Conservation (phyloP, 2,329 filamentous ascomycete species). For the Fusarium miscanthi region DNA sequence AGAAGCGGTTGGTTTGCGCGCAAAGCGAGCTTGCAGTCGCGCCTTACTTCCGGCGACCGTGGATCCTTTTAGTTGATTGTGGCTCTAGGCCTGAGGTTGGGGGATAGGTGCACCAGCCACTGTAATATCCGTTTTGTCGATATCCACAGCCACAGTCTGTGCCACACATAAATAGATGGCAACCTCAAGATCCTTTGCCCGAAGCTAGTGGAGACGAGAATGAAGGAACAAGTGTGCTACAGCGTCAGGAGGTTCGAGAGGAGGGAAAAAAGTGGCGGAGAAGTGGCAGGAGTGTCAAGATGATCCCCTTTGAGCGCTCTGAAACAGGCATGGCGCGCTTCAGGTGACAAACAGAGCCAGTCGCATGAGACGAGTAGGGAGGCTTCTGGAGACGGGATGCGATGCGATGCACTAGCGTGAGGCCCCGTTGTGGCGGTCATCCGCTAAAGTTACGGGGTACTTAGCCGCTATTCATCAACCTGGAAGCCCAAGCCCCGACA, state of each 20-base stretch:
- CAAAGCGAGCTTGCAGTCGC: conserved; percentile 21
- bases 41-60: neutral
- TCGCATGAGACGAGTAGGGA: conserved; percentile 26
- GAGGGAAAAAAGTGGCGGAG: neutral
- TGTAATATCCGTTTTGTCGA: neutral
- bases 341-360: conserved; percentile 39
- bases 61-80: conserved; percentile 18
- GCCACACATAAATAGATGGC: conserved; percentile 3
- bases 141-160: conserved; percentile 2
- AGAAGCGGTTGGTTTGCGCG: conserved; percentile 22
- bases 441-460: conserved; percentile 38
- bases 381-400: conserved; percentile 10
- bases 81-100: conserved; percentile 20
- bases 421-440: conserved; percentile 30
- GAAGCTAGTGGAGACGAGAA: conserved; percentile 25
- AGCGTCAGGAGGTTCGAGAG: conserved; percentile 28
- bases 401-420: conserved; percentile 27
- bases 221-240: conserved; percentile 14
- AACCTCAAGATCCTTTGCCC: conserved; percentile 4
- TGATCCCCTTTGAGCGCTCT: conserved; percentile 3
- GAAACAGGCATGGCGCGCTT: conserved; percentile 42
- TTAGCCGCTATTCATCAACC: conserved; percentile 37
- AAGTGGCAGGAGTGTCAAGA: conserved; percentile 5
- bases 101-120: conserved; percentile 4
- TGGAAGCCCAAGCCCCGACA: conserved; percentile 33